Evolutionary conservation across 2,329 filamentous ascomycete genomes (phyloP).

Genomic region (Penicillium sp.): DNA sequence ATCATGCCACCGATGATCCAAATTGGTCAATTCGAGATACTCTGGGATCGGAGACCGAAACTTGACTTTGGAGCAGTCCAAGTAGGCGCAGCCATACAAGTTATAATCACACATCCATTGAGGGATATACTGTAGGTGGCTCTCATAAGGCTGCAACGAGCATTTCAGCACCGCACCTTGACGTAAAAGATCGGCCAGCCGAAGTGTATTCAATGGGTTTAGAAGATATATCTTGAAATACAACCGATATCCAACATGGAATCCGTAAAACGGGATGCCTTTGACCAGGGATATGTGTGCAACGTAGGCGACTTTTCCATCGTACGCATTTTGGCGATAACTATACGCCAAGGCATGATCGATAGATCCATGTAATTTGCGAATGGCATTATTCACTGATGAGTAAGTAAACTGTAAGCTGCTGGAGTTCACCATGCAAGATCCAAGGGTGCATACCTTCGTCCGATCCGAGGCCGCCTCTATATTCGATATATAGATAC

Average conservation of each 20-base stretch:
- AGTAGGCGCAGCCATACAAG: conserved; percentile 86
- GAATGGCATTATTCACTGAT: conserved; percentile 68
- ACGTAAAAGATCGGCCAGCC: conserved; percentile 78
- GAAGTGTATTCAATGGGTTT: conserved; percentile 81
- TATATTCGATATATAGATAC: conserved; percentile 89
- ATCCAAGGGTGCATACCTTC: conserved; percentile 54
- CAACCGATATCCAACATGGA: conserved; percentile 83
- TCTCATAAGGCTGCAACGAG: conserved; percentile 86
- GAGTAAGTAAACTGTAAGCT: conserved; percentile 16
- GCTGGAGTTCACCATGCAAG: background rate
- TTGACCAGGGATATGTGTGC: conserved; percentile 90
- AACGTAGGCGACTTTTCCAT: conserved; percentile 69
- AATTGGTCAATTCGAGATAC: conserved; percentile 58
- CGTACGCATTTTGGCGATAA: conserved; percentile 71
- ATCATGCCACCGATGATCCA: conserved; percentile 74
- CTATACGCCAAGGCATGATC: conserved; percentile 84
- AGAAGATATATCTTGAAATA: conserved; percentile 95
- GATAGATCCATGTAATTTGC: conserved; percentile 76
- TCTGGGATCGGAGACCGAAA: conserved; percentile 75
- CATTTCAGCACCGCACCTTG: conserved; percentile 84
- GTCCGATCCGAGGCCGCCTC: conserved; percentile 62
- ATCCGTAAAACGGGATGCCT: conserved; percentile 92
- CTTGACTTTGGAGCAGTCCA: conserved; percentile 65
- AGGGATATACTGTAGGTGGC: conserved; percentile 83
- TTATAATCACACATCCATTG: conserved; percentile 99